Base-by-base conservation (phyloP, 768 basidiomycete genomes). In the Gautieria morchelliformis region DNA sequence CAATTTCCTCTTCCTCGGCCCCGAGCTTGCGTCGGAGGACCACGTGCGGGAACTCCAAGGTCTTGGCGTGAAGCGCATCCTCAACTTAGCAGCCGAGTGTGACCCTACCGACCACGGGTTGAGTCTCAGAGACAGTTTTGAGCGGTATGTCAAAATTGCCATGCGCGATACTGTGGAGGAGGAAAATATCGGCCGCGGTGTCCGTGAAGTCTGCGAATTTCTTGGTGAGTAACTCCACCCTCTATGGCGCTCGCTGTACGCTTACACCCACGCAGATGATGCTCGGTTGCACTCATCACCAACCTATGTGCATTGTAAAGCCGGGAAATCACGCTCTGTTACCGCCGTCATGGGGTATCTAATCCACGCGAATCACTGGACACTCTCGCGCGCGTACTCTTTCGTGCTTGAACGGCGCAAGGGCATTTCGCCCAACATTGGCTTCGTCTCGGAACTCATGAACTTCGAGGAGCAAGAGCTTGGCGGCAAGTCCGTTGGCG, bases 101-200 rank as follows among this genome's bases (percentile, higher is more conserved):
- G 86, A 93, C 61, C 56, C 56, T n/a, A 81, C 93, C 62, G 84
- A 92, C 64, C 82, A 84, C 52, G 89, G 87, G 2, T 70, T 94
- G 62, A 70, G 74, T 17, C 64, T 94, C 57, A 75, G 75, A 48
- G 76, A 82, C 54, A 75, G 75, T 11, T 96, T 98, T 67, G 91
- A 93, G 61, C 81, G 80, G 63, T 97, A 97, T 68, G 72, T 80
- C 47, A 86, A 83, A 64, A 87, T 97, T 42, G 89, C 93, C 8
- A 94, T 97, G 90, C 76, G 92, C 61, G 94, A 98, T 72, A 93
- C 85, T 3, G 91, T 98, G 14, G 94, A 97, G 68, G 95, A 97
- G 71, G 89, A 90, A 59, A 87, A 88, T 53, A 88, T 98, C 40
- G 79, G 81, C 5, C 78, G 75, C 52, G 89, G 90, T 9, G 81